Evolutionary conservation across 2,329 filamentous ascomycete species (phyloP).

Genomic region (Leptographium galeiforme): DNA sequence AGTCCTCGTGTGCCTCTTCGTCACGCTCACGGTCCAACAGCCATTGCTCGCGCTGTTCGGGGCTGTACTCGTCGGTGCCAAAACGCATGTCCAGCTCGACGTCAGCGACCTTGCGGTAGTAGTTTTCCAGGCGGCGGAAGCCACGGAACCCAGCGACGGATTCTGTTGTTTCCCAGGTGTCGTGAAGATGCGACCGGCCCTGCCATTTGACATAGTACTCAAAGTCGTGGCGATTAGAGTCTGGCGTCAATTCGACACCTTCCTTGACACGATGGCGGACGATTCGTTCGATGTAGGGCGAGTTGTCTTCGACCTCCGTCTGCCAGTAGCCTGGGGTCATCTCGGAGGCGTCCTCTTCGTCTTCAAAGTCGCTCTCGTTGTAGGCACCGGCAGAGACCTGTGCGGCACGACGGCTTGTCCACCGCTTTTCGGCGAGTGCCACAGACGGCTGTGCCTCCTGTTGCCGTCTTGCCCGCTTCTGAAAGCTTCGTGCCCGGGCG

Average conservation of each 20-base stretch:
- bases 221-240: slow-evolving; percentile 59
- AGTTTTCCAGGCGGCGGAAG: slow-evolving; percentile 84
- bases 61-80: slow-evolving; percentile 59
- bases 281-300: slow-evolving; percentile 80
- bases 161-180: slow-evolving; percentile 81
- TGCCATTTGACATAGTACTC: slow-evolving; percentile 97
- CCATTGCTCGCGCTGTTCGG: slow-evolving; percentile 85
- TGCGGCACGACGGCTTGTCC: slow-evolving; percentile 75
- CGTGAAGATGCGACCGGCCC: slow-evolving; percentile 85
- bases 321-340: slow-evolving; percentile 57
- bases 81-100: slow-evolving; percentile 66
- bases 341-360: slow-evolving; percentile 54
- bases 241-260: slow-evolving; percentile 43
- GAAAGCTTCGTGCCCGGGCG: slow-evolving; percentile 51
- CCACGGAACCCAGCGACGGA: slow-evolving; percentile 66
- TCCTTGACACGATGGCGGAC: slow-evolving; percentile 74
- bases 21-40: slow-evolving; percentile 89
- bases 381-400: slow-evolving; percentile 52
- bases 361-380: slow-evolving; percentile 53
- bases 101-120: slow-evolving; percentile 71
- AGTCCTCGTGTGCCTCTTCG: slow-evolving; percentile 77
- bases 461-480: slow-evolving; percentile 67
- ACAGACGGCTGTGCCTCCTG: slow-evolving; percentile 54
- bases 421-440: slow-evolving; percentile 68
- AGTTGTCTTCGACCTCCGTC: slow-evolving; percentile 58